phyloP scores from a whole-genome alignment of 176 grass and related monocot genomes.

The Ensete glaucum region DNA sequence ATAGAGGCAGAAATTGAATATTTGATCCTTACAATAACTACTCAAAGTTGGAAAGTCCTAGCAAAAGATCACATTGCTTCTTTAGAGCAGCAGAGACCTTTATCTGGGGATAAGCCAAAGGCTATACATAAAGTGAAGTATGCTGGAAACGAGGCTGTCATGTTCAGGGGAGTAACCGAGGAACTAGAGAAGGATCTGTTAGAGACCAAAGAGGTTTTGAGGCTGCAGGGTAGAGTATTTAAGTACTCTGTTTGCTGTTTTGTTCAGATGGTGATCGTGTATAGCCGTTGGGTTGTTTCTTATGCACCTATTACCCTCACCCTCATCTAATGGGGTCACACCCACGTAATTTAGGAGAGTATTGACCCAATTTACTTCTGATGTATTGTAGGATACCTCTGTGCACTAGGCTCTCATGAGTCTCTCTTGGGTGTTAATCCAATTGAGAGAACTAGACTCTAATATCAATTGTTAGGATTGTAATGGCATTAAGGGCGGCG shows the following conservation, averaged over 20 bases:
- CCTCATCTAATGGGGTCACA: constrained; percentile 23
- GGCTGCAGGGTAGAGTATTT: constrained; percentile 36
- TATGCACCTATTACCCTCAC: background rate
- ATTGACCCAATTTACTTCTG: background rate
- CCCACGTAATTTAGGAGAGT: constrained; percentile 36
- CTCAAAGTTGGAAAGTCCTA: constrained; percentile 39
- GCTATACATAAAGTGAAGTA: constrained; percentile 27
- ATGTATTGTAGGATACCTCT: background rate
- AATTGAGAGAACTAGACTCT: no score
- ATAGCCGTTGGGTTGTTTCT: constrained; percentile 38
- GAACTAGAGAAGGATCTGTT: constrained; percentile 42
- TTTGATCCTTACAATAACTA: constrained; percentile 37
- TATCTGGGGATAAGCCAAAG: background rate
- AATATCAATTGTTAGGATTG: no score
- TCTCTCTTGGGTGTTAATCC: no score
- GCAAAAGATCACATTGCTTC: constrained; percentile 34
- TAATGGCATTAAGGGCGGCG: no score
- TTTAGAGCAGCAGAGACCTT: constrained; percentile 37
- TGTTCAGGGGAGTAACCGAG: constrained; percentile 38
- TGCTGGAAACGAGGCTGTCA: constrained; percentile 31
- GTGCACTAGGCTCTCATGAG: background rate
- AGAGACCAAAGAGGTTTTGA: constrained; percentile 31
- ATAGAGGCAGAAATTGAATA: constrained; percentile 49
- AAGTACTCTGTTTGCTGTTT: constrained; percentile 46
- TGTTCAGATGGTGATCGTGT: constrained; percentile 45